Evolutionary conservation across 2,329 filamentous ascomycete genomes (phyloP), one percentile per base, ranked within the genome.

Genomic region (Ophiostoma pallidulum): DNA sequence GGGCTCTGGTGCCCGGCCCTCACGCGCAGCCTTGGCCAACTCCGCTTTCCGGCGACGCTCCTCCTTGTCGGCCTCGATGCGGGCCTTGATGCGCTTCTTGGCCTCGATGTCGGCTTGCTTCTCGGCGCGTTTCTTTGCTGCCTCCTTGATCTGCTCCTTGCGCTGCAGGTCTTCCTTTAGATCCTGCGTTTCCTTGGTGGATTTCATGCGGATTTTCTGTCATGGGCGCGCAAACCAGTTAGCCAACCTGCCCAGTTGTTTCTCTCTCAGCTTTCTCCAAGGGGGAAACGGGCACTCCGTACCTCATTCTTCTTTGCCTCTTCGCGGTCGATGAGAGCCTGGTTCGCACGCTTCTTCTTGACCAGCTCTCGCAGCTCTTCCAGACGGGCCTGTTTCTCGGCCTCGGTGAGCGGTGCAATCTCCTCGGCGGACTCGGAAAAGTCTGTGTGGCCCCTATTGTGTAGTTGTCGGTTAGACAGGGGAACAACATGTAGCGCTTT

Each of bases 391-490:
- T 82, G 82, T 72, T 92, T 96, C 68, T 98, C 84, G 52, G 94
- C 90, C 56, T 91, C 89, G 0, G 90, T 96, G 59, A 98, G 69
- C 0, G 91, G 87, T 3, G 86, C 84, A 56, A 98, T 82, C 61
- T 94, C 89, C 59, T 97, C 91, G 4, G 86, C 91, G 0, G 90
- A 96, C 64, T 98, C 89, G 18, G 85, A 78, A 62, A 98, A 98
- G 65, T 96, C 85, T 40, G 82, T 79, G 65, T 98, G 92, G 41
- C 87, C 85, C 8, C 81, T 86, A 14, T 4, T 13, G n/a, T n/a
- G n/a, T n/a, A 40, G 22, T 13, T 13, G 4, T 35, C 35, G 38
- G 42, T 42, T 29, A 32, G 29, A n/a, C 32, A 28, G 12, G 4
- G n/a, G 20, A 8, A 10, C 26, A 22, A 32, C 16, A 37, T 22